Conservation (phyloP, 257 asterid species). For the Solanum clarkiae region DNA sequence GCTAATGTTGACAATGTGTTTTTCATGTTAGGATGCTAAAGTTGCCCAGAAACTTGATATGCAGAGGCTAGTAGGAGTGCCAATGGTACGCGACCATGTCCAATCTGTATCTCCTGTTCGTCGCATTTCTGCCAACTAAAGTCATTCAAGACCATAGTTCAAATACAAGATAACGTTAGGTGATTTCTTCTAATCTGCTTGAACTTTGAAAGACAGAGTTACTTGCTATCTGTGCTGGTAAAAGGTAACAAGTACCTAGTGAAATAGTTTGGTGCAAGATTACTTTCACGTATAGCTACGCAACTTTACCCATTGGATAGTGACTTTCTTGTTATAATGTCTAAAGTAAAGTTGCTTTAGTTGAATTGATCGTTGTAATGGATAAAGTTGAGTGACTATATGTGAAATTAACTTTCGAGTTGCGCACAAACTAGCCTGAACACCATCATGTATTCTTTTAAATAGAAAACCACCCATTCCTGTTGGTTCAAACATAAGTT, state of each 20-base stretch:
- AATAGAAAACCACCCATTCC: neutral
- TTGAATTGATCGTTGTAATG: neutral
- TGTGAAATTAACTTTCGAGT: neutral
- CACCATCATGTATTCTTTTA: too few species aligned
- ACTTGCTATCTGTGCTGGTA: neutral
- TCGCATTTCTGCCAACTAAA: slow-evolving; percentile 70
- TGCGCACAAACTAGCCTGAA: neutral
- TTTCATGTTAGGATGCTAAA: slow-evolving; percentile 24
- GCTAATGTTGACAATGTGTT: neutral
- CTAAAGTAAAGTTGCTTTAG: neutral
- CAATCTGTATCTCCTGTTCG: slow-evolving; percentile 35
- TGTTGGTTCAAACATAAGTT: neutral
- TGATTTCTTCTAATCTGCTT: neutral
- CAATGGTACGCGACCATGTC: slow-evolving; percentile 74
- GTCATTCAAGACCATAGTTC: neutral
- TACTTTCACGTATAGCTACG: neutral
- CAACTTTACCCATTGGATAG: neutral
- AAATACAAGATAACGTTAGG: neutral
- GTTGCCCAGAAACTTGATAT: slow-evolving; percentile 47
- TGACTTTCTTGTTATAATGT: neutral
- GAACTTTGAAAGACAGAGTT: neutral
- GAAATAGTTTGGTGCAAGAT: neutral
- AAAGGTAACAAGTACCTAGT: neutral
- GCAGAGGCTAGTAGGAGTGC: slow-evolving; percentile 74
- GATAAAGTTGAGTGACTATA: neutral